phyloP scores from a whole-genome alignment of 1,284 basidiomycete genomes.

The Ganoderma boninense region DNA sequence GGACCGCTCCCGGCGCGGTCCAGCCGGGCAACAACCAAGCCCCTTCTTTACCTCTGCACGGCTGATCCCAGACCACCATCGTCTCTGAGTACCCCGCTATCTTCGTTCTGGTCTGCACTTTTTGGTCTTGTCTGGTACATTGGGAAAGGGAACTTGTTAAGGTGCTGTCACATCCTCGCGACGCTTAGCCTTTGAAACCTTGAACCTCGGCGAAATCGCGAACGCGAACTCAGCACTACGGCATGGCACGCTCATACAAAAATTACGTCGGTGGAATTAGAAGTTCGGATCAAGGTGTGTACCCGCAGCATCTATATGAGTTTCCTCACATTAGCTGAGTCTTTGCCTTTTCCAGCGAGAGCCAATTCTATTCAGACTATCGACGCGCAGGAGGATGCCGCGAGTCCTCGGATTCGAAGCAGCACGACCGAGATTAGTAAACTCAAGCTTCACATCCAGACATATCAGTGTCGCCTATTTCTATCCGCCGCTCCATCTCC shows the following conservation, averaged over 20 bases:
- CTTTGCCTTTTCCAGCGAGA: background rate
- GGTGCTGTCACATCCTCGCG: too few species aligned
- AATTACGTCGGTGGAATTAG: background rate
- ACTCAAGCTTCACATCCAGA: background rate
- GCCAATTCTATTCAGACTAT: background rate
- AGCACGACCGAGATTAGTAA: background rate
- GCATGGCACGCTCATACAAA: background rate
- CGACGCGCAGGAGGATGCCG: background rate
- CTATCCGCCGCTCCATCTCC: background rate
- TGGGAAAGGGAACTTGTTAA: background rate
- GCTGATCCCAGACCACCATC: background rate
- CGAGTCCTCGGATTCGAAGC: background rate
- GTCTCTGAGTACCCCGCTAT: background rate
- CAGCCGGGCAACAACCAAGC: background rate
- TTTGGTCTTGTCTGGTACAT: background rate
- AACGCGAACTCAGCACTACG: background rate
- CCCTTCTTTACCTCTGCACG: background rate
- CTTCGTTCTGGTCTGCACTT: background rate
- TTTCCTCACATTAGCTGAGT: background rate
- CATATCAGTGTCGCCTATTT: background rate
- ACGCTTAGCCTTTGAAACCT: background rate
- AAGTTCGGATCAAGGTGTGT: background rate
- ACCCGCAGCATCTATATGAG: background rate
- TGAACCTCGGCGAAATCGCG: background rate
- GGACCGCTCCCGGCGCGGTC: slow-evolving; percentile 3